phyloP scores from a whole-genome alignment of 768 basidiomycete genomes.

The Lactifluus volemus region DNA sequence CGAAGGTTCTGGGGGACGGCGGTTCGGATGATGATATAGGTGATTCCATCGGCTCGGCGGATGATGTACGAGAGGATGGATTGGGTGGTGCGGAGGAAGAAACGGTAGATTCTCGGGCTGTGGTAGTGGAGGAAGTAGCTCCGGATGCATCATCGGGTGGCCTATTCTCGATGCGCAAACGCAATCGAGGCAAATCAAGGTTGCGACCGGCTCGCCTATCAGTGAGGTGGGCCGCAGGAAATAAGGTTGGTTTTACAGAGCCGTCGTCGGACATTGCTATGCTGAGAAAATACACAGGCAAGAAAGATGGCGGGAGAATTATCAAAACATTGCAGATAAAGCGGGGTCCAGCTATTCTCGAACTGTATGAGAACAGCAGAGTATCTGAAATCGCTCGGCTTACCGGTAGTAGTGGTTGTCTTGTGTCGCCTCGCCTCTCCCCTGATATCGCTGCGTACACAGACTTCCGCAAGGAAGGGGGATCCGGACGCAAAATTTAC shows the following conservation, averaged over 20 bases:
- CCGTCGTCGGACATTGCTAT: slow-evolving; percentile 7
- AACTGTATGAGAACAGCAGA: background rate
- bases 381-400: background rate
- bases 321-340: slow-evolving; percentile 4
- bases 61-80: slow-evolving; percentile 8
- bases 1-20: background rate
- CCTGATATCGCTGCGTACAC: background rate
- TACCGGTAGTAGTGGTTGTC: background rate
- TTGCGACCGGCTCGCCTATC: background rate
- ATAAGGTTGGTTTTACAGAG: background rate
- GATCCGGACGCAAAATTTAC: background rate
- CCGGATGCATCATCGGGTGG: background rate
- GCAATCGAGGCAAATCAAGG: slow-evolving; percentile 3
- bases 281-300: background rate
- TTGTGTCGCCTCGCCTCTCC: background rate
- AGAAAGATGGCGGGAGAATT: background rate
- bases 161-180: background rate
- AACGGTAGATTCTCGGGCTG: slow-evolving; percentile 1
- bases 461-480: background rate
- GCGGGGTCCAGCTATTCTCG: background rate
- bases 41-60: background rate
- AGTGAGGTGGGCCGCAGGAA: background rate
- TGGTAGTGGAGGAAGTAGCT: background rate
- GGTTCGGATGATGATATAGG: background rate
- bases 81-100: background rate